Evolutionary conservation across 2,329 filamentous ascomycete genomes (phyloP).

Genomic region (Colletotrichum zoysiae): DNA sequence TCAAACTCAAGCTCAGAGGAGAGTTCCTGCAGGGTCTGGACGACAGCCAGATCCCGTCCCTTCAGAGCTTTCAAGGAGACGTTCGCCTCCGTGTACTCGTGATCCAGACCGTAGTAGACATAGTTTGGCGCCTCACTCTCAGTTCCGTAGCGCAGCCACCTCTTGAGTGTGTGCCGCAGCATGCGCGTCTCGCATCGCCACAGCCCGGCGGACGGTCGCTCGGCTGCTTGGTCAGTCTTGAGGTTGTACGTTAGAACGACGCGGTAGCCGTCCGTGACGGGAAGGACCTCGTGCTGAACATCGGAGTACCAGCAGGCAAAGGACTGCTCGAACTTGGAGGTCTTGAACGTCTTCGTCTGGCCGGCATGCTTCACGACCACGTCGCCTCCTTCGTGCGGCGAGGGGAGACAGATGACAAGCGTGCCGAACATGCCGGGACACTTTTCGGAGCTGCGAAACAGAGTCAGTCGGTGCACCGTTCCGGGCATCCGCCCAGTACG

Average conservation of each 20-base stretch:
- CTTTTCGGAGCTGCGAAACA: constrained; percentile 56
- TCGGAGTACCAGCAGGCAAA: constrained; percentile 62
- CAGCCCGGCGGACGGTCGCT: constrained; percentile 44
- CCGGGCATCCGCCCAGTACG: background rate
- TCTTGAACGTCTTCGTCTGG: constrained; percentile 49
- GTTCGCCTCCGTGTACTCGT: constrained; percentile 52
- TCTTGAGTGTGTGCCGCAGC: constrained; percentile 44
- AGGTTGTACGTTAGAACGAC: constrained; percentile 68
- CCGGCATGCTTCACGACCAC: constrained; percentile 54
- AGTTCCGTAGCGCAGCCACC: constrained; percentile 45
- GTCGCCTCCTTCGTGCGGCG: constrained; percentile 60
- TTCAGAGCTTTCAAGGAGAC: constrained; percentile 49
- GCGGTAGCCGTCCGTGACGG: constrained; percentile 61
- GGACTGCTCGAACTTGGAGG: constrained; percentile 45
- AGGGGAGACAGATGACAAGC: constrained; percentile 62
- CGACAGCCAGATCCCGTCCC: constrained; percentile 45
- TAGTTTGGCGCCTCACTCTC: constrained; percentile 12
- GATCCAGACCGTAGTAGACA: constrained; percentile 50
- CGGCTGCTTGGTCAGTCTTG: constrained; percentile 38
- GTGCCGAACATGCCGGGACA: constrained; percentile 63
- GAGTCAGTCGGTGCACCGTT: background rate
- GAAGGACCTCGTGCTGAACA: constrained; percentile 63
- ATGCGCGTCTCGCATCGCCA: constrained; percentile 14
- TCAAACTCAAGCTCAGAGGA: constrained; percentile 47
- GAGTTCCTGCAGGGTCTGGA: constrained; percentile 46